Base-by-base conservation (phyloP, 1,284 basidiomycete genomes). In the Pisolithus thermaeus region DNA sequence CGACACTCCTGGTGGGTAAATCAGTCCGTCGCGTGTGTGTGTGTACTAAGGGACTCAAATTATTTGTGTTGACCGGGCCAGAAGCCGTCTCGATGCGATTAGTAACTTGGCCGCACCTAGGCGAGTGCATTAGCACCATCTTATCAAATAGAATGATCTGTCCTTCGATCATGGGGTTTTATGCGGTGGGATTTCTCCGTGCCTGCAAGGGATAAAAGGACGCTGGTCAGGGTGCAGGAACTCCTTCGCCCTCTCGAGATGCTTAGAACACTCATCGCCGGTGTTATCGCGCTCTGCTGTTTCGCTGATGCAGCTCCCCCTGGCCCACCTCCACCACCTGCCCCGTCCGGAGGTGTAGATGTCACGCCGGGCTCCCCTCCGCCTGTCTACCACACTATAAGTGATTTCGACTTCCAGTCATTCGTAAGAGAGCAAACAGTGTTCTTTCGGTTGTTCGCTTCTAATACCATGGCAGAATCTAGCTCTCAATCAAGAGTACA, bases 401-500 rank as follows among this genome's bases (percentile, higher is more conserved):
- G 74, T 46, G 77, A 83, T 57, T 85, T 83, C 57, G 82, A 84
- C 65, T 81, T 75, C 61, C 79, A 83, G 61, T 81, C 79, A 2
- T 63, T 84, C 48, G 76, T 76, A 22, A 25, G 50, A 20, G 16
- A 8, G 46, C 22, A 67, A 60, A 16, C 12, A 25, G 1, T 23
- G 12, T n/a, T 30, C 14, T 25, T 4, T 28, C 23, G 25, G 27
- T 14, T 11, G 14, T 7, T 27, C 25, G 20, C 27, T 43, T 46
- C n/a, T n/a, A 20, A 20, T 14, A 30, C 18, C 11, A 18, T 25
- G 27, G 8, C 52, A 14, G 18, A n/a, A 23, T 8, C 38, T 45
- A n/a, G 42, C 42, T 7, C 42, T 43, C 12, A 43, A 43, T 30
- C 42, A 43, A 9, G 42, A 43, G 27, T 80, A 69, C 57, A 76